A percentile compares a stretch with the other conserved stretches of the same genome.
Conservation (phyloP, 176 grass and related monocot genomes). For the Eleusine indica region DNA sequence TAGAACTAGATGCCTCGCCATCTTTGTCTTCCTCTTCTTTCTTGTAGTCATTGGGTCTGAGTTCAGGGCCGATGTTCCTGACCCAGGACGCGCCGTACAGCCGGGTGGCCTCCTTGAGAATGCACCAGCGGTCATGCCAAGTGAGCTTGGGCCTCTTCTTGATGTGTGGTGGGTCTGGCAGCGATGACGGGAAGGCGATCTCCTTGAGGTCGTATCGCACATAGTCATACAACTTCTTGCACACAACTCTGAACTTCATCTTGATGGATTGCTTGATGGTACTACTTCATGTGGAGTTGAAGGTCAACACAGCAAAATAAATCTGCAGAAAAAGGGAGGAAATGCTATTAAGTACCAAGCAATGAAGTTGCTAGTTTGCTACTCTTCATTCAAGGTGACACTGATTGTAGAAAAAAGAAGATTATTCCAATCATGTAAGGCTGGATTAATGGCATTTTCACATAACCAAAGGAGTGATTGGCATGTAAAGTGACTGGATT, state of each 20-base stretch:
- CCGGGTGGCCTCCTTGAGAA: slow-evolving; percentile 70
- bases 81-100: slow-evolving; percentile 58
- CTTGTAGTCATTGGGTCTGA: slow-evolving; percentile 59
- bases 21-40: slow-evolving; percentile 18
- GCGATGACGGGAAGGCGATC: slow-evolving; percentile 69
- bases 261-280: neutral
- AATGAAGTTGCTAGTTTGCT: too few relatives aligned
- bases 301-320: neutral
- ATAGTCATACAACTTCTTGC: slow-evolving; percentile 63
- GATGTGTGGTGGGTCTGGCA: slow-evolving; percentile 60
- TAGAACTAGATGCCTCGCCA: neutral
- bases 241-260: slow-evolving; percentile 69
- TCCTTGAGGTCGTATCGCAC: slow-evolving; percentile 73
- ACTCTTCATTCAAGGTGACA: too few relatives aligned
- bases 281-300: neutral
- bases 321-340: neutral
- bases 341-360: too few relatives aligned
- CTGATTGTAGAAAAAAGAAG: too few relatives aligned
- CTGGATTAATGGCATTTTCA: too few relatives aligned
- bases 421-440: too few relatives aligned
- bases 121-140: slow-evolving; percentile 49
- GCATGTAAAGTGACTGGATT: neutral
- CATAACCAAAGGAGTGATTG: too few relatives aligned
- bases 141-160: slow-evolving; percentile 54
- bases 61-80: slow-evolving; percentile 52